Evolutionary conservation across 2,329 filamentous ascomycete genomes (phyloP).

Genomic region (Xylariaceae sp.): DNA sequence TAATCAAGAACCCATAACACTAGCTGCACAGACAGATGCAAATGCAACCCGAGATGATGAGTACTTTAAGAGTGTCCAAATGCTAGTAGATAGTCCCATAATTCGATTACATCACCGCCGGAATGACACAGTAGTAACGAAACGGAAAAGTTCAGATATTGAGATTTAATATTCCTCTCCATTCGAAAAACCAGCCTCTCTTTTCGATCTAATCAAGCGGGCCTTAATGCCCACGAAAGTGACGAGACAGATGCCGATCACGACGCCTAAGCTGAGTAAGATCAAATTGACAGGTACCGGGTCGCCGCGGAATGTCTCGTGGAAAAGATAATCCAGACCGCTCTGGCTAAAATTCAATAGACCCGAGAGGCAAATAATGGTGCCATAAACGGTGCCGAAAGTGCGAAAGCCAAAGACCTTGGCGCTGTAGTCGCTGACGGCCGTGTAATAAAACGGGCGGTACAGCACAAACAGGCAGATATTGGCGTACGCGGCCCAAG

Average conservation of each 20-base stretch:
- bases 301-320: slow-evolving; percentile 65
- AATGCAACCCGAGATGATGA: no score
- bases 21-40: no score
- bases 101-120: no score
- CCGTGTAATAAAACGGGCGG: slow-evolving; percentile 85
- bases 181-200: slow-evolving; percentile 11
- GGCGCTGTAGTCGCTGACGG: slow-evolving; percentile 82
- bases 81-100: no score
- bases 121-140: no score
- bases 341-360: slow-evolving; percentile 81
- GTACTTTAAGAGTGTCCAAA: no score
- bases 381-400: slow-evolving; percentile 90
- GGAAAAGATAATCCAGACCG: slow-evolving; percentile 73
- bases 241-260: slow-evolving; percentile 64
- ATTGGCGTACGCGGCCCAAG: slow-evolving; percentile 70
- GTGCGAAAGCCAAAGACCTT: slow-evolving; percentile 92
- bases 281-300: slow-evolving; percentile 74
- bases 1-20: no score
- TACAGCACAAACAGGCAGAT: slow-evolving; percentile 78
- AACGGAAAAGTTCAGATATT: no score
- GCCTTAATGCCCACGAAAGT: slow-evolving; percentile 54
- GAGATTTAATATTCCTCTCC: slow-evolving; percentile 19
- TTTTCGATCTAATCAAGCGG: slow-evolving; percentile 26
- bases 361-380: slow-evolving; percentile 82
- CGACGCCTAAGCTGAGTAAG: slow-evolving; percentile 57